Percentiles rank a stretch among this genome's conserved stretches.
These are phyloP conservation scores for Dendrobium officinale DNA, from an alignment of 106 monocot genomes.

Conservation along the genomic window DNA sequence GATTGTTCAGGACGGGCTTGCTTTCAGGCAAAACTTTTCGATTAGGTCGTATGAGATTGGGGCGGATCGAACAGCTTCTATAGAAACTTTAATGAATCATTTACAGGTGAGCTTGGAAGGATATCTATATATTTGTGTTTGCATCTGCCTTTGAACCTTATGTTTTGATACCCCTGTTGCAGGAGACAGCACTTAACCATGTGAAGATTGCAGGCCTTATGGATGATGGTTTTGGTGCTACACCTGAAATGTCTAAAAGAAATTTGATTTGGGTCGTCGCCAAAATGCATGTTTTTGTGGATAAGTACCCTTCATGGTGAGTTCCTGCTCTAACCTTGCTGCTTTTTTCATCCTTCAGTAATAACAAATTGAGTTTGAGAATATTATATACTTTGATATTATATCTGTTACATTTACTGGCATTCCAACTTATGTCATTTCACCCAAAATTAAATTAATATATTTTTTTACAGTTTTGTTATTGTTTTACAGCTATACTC, in stretches of 20 bases:
- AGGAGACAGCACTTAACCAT: slow-evolving; percentile 97
- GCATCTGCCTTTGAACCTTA: background rate
- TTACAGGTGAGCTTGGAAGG: slow-evolving; percentile 47
- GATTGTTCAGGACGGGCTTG: slow-evolving; percentile 58
- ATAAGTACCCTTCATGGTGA: slow-evolving; percentile 54
- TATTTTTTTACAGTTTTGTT: too few relatives aligned
- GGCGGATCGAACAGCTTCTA: slow-evolving; percentile 81
- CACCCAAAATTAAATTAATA: background rate
- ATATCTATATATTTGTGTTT: background rate
- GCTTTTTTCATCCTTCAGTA: too few relatives aligned
- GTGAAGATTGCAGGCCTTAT: slow-evolving; percentile 57
- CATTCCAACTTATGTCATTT: background rate
- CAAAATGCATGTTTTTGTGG: slow-evolving; percentile 43
- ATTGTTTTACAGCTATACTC: too few relatives aligned
- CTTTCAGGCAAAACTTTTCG: slow-evolving; percentile 79
- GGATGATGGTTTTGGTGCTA: slow-evolving; percentile 85
- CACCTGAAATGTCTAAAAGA: slow-evolving; percentile 81
- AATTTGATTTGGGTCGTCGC: slow-evolving; percentile 70
- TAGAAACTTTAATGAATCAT: slow-evolving; percentile 97
- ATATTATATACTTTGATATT: background rate
- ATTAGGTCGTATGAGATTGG: slow-evolving; percentile 93
- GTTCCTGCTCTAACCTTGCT: background rate
- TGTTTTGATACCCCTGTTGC: background rate
- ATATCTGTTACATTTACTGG: background rate
- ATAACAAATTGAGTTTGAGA: background rate